These are phyloP conservation scores for Pseudonitzschia pungens DNA, from an alignment of 108 stramenopile genomes.

Conservation along the genomic window DNA sequence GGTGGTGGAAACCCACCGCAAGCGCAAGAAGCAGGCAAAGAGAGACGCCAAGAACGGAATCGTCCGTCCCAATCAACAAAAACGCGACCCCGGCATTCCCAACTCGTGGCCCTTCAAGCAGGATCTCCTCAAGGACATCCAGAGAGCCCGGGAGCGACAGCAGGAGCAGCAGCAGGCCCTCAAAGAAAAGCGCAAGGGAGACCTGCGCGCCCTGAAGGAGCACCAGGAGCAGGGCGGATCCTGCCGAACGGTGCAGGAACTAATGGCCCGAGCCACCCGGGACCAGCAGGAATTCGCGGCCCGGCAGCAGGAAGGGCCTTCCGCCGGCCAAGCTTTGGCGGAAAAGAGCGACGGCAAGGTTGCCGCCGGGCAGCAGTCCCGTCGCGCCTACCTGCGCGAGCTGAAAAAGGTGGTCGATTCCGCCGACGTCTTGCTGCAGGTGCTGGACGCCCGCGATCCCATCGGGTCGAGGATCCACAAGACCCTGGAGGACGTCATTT, in stretches of 20 bases:
- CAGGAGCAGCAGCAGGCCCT: conserved; percentile 67
- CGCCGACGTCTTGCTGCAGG: conserved; percentile 96
- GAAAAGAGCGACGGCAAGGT: conserved; percentile 43
- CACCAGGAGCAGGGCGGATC: conserved; percentile 54
- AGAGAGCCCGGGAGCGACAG: conserved; percentile 72
- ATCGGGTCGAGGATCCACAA: conserved; percentile 88
- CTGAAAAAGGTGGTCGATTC: conserved; percentile 95
- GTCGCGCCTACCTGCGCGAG: conserved; percentile 89
- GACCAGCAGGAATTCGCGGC: conserved; percentile 43
- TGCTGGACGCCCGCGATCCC: conserved; percentile 98
- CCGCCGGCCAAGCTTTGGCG: neutral
- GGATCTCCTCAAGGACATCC: conserved; percentile 88
- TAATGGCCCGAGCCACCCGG: conserved; percentile 52
- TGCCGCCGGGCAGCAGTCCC: conserved; percentile 61
- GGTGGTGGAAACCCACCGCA: conserved; percentile 93
- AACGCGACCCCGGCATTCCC: conserved; percentile 98
- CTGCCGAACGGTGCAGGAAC: conserved; percentile 48
- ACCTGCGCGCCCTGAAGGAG: conserved; percentile 37
- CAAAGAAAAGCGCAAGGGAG: conserved; percentile 66
- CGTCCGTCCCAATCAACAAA: conserved; percentile 62
- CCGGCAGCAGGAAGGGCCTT: conserved; percentile 11
- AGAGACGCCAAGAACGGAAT: conserved; percentile 72
- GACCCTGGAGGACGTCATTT: conserved; percentile 86
- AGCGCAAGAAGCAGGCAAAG: conserved; percentile 88
- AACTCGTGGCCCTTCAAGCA: conserved; percentile 99